These are phyloP conservation scores for Graphilbum sp. DNA, from an alignment of 2,329 filamentous ascomycete species.

Conservation along the genomic window DNA sequence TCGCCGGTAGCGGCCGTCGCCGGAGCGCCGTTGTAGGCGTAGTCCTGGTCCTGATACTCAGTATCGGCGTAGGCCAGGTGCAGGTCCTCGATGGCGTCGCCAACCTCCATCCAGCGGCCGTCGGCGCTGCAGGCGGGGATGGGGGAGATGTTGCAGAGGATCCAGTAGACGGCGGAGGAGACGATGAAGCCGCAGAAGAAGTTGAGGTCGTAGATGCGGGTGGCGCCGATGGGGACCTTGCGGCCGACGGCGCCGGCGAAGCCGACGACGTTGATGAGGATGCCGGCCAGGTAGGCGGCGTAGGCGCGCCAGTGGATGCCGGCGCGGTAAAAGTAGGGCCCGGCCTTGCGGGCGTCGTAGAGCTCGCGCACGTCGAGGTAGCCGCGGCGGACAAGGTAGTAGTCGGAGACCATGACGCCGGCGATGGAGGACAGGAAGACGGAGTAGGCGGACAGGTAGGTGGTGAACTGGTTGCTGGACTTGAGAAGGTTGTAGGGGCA, in stretches of 20 bases:
- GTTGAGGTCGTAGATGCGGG: constrained; percentile 79
- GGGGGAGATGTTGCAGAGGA: constrained; percentile 51
- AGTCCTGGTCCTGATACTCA: too few relatives aligned
- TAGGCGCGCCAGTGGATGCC: constrained; percentile 79
- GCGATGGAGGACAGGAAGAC: constrained; percentile 90
- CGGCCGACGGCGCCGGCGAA: constrained; percentile 68
- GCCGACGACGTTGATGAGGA: constrained; percentile 80
- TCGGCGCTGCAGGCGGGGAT: constrained; percentile 54
- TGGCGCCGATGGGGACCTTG: constrained; percentile 58
- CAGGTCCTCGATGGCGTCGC: constrained; percentile 41
- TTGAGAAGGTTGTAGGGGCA: constrained; percentile 72
- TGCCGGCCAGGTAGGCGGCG: constrained; percentile 64
- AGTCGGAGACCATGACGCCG: constrained; percentile 79
- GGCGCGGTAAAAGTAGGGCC: constrained; percentile 56
- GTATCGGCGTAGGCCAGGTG: constrained; percentile 29
- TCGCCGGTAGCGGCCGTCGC: too few relatives aligned
- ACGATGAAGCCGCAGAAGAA: constrained; percentile 77
- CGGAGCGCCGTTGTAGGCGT: too few relatives aligned
- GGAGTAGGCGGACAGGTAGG: constrained; percentile 79
- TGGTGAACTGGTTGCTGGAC: constrained; percentile 68
- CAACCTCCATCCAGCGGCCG: constrained; percentile 57
- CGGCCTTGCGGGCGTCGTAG: constrained; percentile 51
- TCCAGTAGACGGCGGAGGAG: constrained; percentile 49
- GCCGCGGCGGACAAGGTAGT: constrained; percentile 71
- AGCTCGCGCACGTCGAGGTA: constrained; percentile 66